Percentiles rank a stretch among this genome's conserved stretches.
Conservation (phyloP, 1,284 basidiomycete genomes). For the Melampsora americana region DNA sequence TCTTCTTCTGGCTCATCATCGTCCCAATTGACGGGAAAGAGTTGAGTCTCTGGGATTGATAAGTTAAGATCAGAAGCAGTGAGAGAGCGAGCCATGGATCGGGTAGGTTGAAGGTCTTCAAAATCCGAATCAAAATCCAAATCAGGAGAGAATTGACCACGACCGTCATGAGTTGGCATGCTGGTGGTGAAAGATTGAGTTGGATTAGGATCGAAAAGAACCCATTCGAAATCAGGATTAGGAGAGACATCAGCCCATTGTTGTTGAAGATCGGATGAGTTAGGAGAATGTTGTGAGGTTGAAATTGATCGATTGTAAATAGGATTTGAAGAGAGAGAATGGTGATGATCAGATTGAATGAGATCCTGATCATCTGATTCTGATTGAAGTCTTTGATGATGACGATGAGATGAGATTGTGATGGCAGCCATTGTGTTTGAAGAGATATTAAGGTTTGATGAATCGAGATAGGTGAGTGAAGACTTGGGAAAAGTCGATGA, state of each 20-base stretch:
- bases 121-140: not conserved
- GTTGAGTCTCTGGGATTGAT: not conserved
- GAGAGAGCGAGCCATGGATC: not conserved
- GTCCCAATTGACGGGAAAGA: not conserved
- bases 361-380: too few relatives aligned
- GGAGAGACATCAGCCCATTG: not conserved
- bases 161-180: not conserved
- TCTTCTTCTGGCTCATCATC: not conserved
- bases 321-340: too few relatives aligned
- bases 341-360: too few relatives aligned
- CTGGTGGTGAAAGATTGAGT: not conserved
- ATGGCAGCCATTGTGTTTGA: too few relatives aligned
- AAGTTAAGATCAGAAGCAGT: not conserved
- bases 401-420: too few relatives aligned
- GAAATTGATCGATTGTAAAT: too few relatives aligned
- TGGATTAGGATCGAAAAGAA: constrained; percentile 3
- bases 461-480: too few relatives aligned
- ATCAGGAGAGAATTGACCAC: not conserved
- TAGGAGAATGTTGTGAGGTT: too few relatives aligned
- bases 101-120: not conserved
- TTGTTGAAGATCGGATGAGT: not conserved
- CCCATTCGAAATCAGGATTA: constrained; percentile 6
- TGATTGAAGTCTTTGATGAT: too few relatives aligned
- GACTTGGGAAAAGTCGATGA: too few relatives aligned
- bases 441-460: too few relatives aligned